Evolutionary conservation across 805 yeast species (phyloP).

Genomic region (Suhomyces emberorum): DNA sequence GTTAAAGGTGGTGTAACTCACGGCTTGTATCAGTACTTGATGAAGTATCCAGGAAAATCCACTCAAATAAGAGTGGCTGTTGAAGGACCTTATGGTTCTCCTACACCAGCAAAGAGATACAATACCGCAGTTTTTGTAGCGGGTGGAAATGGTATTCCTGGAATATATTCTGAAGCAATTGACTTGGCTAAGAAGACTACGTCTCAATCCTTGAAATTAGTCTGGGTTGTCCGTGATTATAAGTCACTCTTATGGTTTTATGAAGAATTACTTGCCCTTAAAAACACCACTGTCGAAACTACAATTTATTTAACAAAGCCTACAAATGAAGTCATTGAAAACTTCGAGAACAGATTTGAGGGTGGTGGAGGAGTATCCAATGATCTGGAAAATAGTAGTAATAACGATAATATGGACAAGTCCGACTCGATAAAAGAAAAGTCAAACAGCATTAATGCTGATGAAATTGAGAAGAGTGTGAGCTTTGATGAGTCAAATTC

Average conservation of each 20-base stretch:
- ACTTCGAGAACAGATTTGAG: slow-evolving; percentile 1
- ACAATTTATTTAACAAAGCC: slow-evolving; percentile 30
- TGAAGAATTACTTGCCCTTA: slow-evolving; percentile 35
- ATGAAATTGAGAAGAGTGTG: not conserved
- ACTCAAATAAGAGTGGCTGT: slow-evolving; percentile 29
- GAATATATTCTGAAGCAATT: slow-evolving; percentile 40
- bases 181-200: slow-evolving; percentile 22
- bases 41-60: slow-evolving; percentile 25
- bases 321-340: slow-evolving; percentile 7
- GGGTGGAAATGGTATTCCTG: slow-evolving; percentile 77
- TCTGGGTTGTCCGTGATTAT: slow-evolving; percentile 62
- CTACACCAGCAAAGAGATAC: slow-evolving; percentile 46
- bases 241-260: slow-evolving; percentile 48
- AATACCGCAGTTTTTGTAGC: slow-evolving; percentile 59
- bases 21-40: slow-evolving; percentile 25
- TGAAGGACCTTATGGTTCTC: slow-evolving; percentile 73
- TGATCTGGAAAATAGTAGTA: not conserved
- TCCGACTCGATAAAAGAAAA: slow-evolving; percentile 1
- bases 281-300: slow-evolving; percentile 23
- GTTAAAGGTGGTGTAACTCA: slow-evolving; percentile 38
- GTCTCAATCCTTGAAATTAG: slow-evolving; percentile 36
- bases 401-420: not conserved
- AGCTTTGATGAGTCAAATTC: not conserved
- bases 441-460: not conserved
- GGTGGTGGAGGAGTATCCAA: slow-evolving; percentile 1